Base-by-base conservation (phyloP, 371 early-diverging fungal species). In the Mucor velutinosus region DNA sequence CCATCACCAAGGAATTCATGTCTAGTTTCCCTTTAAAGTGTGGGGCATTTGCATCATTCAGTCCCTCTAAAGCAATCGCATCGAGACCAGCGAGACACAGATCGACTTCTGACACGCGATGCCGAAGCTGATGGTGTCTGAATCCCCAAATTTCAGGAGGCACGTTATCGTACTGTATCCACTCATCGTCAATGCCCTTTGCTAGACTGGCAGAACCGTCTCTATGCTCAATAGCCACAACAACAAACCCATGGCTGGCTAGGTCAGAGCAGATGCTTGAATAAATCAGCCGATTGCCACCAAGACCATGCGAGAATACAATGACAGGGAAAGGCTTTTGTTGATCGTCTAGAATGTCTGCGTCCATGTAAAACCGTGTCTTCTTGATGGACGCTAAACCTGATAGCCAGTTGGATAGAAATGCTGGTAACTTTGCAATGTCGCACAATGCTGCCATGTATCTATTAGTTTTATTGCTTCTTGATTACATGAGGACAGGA, bases 151-250 rank as follows among this genome's bases (percentile, higher is more conserved):
- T 29, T 55, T 68, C 72, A 7, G 64, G 69, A 25, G 72, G 69
- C 4, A 59, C 29, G 19, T 64, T 63, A 37, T 73, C 72, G 37
- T 69, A 65, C 14, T 55, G 41, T 15, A 67, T 63, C 67, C 56
- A 72, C 62, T 64, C 47, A 23, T 62, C 67, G 21, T 69, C 66
- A 7, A 56, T 45, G 12, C 57, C 56, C 25, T 57, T 53, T 3
- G 76, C 70, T 17, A 71, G 43, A 25, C 78, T 75, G 0, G 76
- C 89, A 11, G 80, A 74, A 3, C 81, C 75, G 61, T 87, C 87
- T 10, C 84, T 77, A 62, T 87, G 87, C 64, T 87, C 89, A 43
- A 87, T 71, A 8, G 87, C 80, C 7, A 76, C 72, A 1, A 86
- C 87, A 2, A 89, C 71, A 39, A 86, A 80, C 0, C 87, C 86